These are phyloP conservation scores for Calonectria naviculata DNA, from an alignment of 2,329 filamentous ascomycete species.

Conservation along the genomic window DNA sequence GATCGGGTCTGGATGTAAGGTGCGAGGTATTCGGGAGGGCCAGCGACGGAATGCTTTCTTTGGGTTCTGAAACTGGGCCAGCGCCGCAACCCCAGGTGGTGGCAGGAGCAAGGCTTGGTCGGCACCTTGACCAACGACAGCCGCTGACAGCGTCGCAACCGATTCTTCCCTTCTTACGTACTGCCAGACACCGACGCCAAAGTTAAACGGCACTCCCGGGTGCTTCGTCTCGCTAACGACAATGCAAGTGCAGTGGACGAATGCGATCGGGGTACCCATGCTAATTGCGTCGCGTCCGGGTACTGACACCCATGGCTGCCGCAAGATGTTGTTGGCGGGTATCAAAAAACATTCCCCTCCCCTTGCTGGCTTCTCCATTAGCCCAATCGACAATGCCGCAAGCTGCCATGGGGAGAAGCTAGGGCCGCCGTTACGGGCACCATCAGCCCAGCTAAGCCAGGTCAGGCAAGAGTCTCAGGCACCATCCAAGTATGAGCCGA, in stretches of 20 bases:
- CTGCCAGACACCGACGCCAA: not conserved
- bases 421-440: not conserved
- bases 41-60: not conserved
- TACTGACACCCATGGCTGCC: conserved; percentile 8
- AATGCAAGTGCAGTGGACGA: not conserved
- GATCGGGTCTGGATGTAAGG: not conserved
- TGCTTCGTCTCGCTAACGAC: not conserved
- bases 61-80: not conserved
- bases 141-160: not conserved
- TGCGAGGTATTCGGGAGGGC: not conserved
- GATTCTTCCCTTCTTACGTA: not conserved
- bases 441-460: conserved; percentile 6
- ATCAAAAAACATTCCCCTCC: not conserved
- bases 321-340: not conserved
- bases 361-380: not conserved
- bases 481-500: not conserved
- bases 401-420: not conserved
- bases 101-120: not conserved
- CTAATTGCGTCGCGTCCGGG: conserved; percentile 2
- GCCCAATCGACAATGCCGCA: not conserved
- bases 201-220: not conserved
- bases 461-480: conserved; percentile 5
- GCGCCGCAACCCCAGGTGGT: not conserved
- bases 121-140: conserved; percentile 2
- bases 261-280: conserved; percentile 1